Evolutionary conservation across 164 flowering plant species (phyloP).

Genomic region (Tinospora cordifolia): DNA sequence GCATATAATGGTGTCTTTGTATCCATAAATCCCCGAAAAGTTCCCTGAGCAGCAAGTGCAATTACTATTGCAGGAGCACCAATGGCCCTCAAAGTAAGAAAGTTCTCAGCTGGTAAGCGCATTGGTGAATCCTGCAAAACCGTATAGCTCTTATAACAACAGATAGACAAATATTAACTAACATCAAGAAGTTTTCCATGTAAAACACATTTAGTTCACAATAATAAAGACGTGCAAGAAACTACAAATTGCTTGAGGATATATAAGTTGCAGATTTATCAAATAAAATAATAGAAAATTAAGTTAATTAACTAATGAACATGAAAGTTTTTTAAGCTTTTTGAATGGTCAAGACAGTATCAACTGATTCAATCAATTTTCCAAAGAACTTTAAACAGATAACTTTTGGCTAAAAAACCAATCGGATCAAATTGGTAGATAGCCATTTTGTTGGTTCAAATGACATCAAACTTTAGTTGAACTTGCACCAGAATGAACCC

Average conservation of each 20-base stretch:
- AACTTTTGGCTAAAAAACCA: not conserved
- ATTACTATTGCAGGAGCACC: constrained; percentile 92
- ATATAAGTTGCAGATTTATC: not conserved
- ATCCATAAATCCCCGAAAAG: constrained; percentile 94
- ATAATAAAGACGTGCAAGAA: not conserved
- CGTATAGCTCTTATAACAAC: not conserved
- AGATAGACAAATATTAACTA: not conserved
- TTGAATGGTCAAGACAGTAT: no score
- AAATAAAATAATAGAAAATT: no score
- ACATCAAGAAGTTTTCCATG: not conserved
- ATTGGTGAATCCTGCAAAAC: constrained; percentile 78
- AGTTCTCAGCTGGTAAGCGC: constrained; percentile 75
- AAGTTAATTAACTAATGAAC: no score
- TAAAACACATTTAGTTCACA: not conserved
- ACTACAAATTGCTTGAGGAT: not conserved
- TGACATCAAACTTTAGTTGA: not conserved
- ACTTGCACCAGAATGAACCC: not conserved
- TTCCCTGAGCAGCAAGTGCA: constrained; percentile 95
- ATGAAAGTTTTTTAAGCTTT: no score
- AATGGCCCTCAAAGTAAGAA: constrained; percentile 66
- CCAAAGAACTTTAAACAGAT: not conserved
- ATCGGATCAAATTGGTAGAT: not conserved
- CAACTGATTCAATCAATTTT: no score
- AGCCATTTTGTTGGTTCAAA: not conserved
- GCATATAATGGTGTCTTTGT: constrained; percentile 95